Evolutionary conservation across 352 stramenopile genomes (phyloP).

Genomic region (Phytophthora tentaculata): DNA sequence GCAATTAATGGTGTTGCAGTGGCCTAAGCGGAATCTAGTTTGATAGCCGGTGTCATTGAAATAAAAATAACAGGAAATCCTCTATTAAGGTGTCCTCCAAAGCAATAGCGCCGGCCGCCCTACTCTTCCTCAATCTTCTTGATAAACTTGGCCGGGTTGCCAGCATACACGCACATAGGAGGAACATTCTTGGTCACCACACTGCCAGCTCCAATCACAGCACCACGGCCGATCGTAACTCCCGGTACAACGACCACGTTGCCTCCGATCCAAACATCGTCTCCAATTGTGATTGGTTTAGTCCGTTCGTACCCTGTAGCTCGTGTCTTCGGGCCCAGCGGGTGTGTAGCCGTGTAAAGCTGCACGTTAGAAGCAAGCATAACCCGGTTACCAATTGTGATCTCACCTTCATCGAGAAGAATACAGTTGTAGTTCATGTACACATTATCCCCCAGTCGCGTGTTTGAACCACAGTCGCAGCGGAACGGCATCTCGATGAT

Average conservation of each 20-base stretch:
- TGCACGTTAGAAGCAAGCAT: slow-evolving; percentile 80
- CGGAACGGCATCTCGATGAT: slow-evolving; percentile 86
- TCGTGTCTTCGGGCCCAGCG: slow-evolving; percentile 56
- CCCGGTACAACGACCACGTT: slow-evolving; percentile 69
- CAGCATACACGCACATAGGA: slow-evolving; percentile 66
- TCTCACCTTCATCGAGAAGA: slow-evolving; percentile 80
- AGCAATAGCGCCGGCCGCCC: not conserved
- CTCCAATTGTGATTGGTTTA: slow-evolving; percentile 80
- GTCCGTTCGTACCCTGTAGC: slow-evolving; percentile 56
- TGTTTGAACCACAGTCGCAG: slow-evolving; percentile 90
- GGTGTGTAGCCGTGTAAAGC: slow-evolving; percentile 87
- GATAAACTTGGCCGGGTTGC: slow-evolving; percentile 84
- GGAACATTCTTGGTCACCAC: slow-evolving; percentile 87
- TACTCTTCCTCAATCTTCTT: slow-evolving; percentile 55
- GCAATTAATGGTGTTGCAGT: no score
- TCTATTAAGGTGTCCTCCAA: no score
- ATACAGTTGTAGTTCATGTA: slow-evolving; percentile 92
- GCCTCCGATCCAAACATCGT: slow-evolving; percentile 89
- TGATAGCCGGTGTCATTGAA: no score
- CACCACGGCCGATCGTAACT: slow-evolving; percentile 66
- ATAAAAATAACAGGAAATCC: no score
- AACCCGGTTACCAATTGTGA: slow-evolving; percentile 78
- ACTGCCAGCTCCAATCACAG: slow-evolving; percentile 79
- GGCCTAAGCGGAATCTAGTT: no score
- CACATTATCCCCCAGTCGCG: slow-evolving; percentile 72